A percentile compares a stretch with the other conserved stretches of the same genome.
Evolutionary conservation across 2,329 filamentous ascomycete genomes (phyloP).

Genomic region (Talaromyces funiculosus): DNA sequence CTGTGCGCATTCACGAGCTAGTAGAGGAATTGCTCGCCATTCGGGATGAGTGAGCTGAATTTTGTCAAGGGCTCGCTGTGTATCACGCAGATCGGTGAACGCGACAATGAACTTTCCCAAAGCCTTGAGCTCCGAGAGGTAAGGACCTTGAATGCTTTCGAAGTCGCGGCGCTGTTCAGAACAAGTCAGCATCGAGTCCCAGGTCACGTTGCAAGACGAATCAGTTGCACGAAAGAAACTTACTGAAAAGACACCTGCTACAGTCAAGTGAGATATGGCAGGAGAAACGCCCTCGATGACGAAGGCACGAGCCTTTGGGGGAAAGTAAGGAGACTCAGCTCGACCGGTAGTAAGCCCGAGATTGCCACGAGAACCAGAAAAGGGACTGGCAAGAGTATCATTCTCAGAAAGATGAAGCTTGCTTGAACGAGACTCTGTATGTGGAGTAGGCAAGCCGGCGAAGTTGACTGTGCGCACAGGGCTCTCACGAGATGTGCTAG

Average conservation of each 20-base stretch:
- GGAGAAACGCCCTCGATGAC: conserved; percentile 29
- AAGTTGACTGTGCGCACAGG: conserved; percentile 11
- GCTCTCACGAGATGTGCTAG: conserved; percentile 11
- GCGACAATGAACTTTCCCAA: conserved; percentile 48
- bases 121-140: conserved; percentile 30
- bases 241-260: conserved; percentile 38
- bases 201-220: background rate
- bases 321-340: conserved; percentile 13
- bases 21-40: conserved; percentile 47
- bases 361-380: conserved; percentile 5
- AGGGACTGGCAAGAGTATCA: conserved; percentile 2
- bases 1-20: conserved; percentile 42
- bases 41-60: conserved; percentile 39
- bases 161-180: conserved; percentile 28
- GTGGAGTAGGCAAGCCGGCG: conserved; percentile 14
- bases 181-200: background rate
- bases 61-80: conserved; percentile 47
- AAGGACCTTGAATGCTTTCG: conserved; percentile 34
- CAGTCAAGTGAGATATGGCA: conserved; percentile 27
- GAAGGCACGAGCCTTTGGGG: conserved; percentile 24
- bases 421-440: conserved; percentile 4
- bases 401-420: conserved; percentile 2
- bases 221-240: conserved; percentile 16
- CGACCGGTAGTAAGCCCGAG: background rate
- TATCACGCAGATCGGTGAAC: conserved; percentile 58